Evolutionary conservation across 129 eudicot species (phyloP), one percentile per base, ranked within the genome.

Genomic region (Scalesia atractyloides): DNA sequence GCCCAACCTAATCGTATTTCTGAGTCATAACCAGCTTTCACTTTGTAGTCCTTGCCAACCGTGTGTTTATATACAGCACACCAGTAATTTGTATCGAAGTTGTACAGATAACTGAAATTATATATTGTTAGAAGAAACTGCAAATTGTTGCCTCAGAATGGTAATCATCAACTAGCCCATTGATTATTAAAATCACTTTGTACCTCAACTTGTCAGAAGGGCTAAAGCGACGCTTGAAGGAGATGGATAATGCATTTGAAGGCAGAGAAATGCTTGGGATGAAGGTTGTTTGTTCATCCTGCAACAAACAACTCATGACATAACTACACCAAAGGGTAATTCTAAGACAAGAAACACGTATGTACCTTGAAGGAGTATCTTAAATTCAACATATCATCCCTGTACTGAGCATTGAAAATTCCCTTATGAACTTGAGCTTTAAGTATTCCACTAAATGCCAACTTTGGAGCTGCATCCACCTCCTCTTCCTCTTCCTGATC

Each of bases 21-120:
- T 14, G 98, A 87, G 82, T 93, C 98, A 75, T 93, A 93, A 63
- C 98, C 98, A 79, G 95, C 92, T 86, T 93, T 93, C 30, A 93
- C 80, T 67, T 93, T 93, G 83, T 84, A 93, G 66, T 93, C 98
- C 79, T 89, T 81, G 18, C 98, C 91, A 58, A 84, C 79, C 1
- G 88, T 87, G 85, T 88, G 98, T 68, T 93, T 93, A 73, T 79
- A 93, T 30, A 88, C 96, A 9, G 92, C 81, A 84, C 86, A 86
- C 98, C 98, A 93, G 58, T 79, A 82, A 72, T 82, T 86, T 48
- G 95, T 59, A 76, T 90, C 95, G 20, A 93, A 90, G 77, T 87
- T 69, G 81, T 93, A 93, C 77, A 67, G 72, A 65, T 93, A 93
- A 79, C 98, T 93, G 96, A 15, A 36, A 34, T 70, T 17, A 77